Evolutionary conservation across 2,329 filamentous ascomycete genomes (phyloP), one percentile per base, ranked within the genome.

Genomic region (Neofusicoccum sp.): DNA sequence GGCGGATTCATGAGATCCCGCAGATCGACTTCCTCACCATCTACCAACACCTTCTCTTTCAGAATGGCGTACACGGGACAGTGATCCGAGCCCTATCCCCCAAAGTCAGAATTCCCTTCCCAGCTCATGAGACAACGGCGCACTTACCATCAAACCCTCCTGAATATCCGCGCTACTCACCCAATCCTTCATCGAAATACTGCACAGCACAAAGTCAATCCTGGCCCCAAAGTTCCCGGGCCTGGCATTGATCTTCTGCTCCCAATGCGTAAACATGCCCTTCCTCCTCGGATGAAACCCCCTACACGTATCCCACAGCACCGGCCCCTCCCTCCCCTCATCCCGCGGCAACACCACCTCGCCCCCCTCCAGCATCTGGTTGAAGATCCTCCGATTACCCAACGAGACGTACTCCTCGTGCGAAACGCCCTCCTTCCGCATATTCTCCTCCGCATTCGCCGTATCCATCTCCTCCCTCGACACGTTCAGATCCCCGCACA

Each of bases 201-300:
- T 95, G 73, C 92, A 96, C 3, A 98, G 83, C 16, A 99, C 85
- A 76, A 96, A 98, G 76, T 99, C 95, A 69, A 98, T 98, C 39
- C 95, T 87, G 61, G 91, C 90, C 5, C 95, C 95, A 75, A 90
- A 96, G 74, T 98, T 98, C 2, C 91, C 93, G 3, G 94, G 94
- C n/a, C 95, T 84, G n/a, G 92, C 91, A 76, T 98, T 98, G 72
- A 93, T 90, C 74, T 91, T 93, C 56, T 92, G 93, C 67, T 98
- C 93, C 94, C 94, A 98, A 75, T 94, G 97, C 0, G 95, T 98
- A 75, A 92, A 98, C 95, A 99, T 98, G 65, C 92, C 92, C 66
- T 83, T 81, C 43, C 95, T 85, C n/a, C 81, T 78, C 0, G 91
- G 90, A 71, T 97, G 90, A 71, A 93, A 96, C 31, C 85, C 85